These are phyloP conservation scores for Vitis vinifera DNA, from an alignment of 164 flowering plant genomes.

Conservation along the genomic window DNA sequence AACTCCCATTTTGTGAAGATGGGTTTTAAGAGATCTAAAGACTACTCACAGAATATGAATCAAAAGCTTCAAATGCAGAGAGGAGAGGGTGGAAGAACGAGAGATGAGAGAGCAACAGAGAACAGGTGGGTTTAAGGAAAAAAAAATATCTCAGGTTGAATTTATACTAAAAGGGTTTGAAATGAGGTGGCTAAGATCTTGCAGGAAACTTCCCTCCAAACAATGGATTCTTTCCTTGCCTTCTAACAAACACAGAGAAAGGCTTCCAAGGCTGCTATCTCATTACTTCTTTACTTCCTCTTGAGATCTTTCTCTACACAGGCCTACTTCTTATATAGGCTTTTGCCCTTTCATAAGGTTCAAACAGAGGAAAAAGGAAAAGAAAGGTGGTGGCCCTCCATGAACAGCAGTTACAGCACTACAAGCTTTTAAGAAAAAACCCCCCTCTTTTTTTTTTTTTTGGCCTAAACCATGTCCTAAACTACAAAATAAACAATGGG, in stretches of 20 bases:
- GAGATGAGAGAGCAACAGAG: background rate
- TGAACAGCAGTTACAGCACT: background rate
- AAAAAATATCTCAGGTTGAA: background rate
- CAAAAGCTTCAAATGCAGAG: conserved; percentile 1
- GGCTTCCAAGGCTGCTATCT: conserved; percentile 13
- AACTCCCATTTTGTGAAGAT: conserved; percentile 44
- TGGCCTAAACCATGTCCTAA: background rate
- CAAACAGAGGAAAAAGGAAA: conserved; percentile 11
- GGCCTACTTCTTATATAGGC: conserved; percentile 35
- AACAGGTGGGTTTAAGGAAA: conserved; percentile 1
- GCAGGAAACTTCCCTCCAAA: conserved; percentile 27
- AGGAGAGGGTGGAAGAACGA: background rate
- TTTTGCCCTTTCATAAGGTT: conserved; percentile 17
- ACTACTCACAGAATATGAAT: background rate
- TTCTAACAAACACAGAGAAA: conserved; percentile 18
- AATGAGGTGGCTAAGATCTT: conserved; percentile 11
- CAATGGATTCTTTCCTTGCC: conserved; percentile 30
- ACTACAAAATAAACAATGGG: background rate
- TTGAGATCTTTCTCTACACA: conserved; percentile 17
- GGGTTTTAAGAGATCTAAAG: background rate
- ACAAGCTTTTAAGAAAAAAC: background rate
- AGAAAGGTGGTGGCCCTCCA: conserved; percentile 27
- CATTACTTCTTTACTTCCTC: conserved; percentile 14
- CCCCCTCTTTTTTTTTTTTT: background rate
- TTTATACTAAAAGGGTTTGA: conserved; percentile 14